Evolutionary conservation across 306 rosid genomes (phyloP), one percentile per base, ranked within the genome.

Genomic region (Quercus mongolica): DNA sequence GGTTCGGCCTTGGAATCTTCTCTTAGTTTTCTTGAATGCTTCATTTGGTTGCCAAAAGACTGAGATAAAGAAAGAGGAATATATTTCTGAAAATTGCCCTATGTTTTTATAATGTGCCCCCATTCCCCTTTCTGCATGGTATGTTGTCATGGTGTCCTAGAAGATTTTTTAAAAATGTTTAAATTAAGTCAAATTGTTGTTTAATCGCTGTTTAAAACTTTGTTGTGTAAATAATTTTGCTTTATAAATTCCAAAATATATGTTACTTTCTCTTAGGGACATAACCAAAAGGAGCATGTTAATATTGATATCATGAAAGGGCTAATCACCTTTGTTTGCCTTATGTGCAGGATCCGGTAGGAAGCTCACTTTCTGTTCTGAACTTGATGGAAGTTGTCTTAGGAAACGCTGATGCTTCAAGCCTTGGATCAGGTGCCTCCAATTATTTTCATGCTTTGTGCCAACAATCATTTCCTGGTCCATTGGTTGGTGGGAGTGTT

Each of bases 391-490:
- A 94, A 78, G 93, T 91, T 88, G 85, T 85, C 33, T 81, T 74
- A 33, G 92, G 78, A 82, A 94, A 70, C 77, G 52, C 64, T 33
- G 78, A 73, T 83, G 77, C 90, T 73, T 72, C 87, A 10, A 81
- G 81, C 78, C 44, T 69, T 76, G 91, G 89, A 82, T 86, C 76
- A 70, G 81, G 76, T 74, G 57, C 77, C 12, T 62, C 87, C 21
- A 85, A 85, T 78, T 94, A 92, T 89, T 91, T 94, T 63, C 86
- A 80, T 76, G 89, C 97, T 76, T 80, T 92, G 82, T 85, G 89
- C 93, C 93, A 89, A 78, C 96, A 92, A 46, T 90, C 97, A 75
- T 94, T 91, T 86, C 97, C 97, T 10, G 97, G 98, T 85, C 98
- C 98, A 74, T 85, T 94, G 89, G 97, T 89, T 88, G 97, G 97